These are phyloP conservation scores for Pyrenochaeta sp. DNA, from an alignment of 2,329 filamentous ascomycete species.

Conservation along the genomic window DNA sequence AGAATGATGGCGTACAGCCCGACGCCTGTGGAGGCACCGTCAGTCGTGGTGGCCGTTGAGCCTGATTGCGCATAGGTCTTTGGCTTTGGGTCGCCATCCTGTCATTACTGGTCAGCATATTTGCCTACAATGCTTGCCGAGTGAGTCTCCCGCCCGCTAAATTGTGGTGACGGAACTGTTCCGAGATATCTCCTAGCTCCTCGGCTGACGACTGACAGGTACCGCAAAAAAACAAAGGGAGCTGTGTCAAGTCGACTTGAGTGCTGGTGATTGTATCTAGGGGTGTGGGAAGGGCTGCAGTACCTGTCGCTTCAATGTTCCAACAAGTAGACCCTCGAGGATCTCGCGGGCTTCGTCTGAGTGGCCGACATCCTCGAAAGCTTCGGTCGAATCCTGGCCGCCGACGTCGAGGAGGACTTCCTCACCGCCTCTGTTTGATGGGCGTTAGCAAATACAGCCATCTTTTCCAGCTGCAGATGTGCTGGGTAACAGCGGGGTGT, in stretches of 20 bases:
- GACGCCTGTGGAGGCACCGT: conserved; percentile 70
- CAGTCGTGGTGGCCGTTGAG: conserved; percentile 57
- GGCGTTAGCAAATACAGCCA: conserved; percentile 13
- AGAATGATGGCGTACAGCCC: conserved; percentile 84
- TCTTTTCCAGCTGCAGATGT: background rate
- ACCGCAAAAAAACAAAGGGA: conserved; percentile 1
- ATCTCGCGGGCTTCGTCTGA: conserved; percentile 98
- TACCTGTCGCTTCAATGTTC: conserved; percentile 51
- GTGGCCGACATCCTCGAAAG: conserved; percentile 99
- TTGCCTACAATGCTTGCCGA: conserved; percentile 2
- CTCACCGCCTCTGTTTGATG: conserved; percentile 82
- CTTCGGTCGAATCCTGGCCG: conserved; percentile 95
- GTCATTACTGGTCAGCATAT: conserved; percentile 10
- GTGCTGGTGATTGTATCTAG: background rate
- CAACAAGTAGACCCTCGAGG: conserved; percentile 64
- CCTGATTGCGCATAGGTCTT: conserved; percentile 64
- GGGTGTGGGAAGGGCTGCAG: background rate
- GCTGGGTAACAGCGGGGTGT: conserved; percentile 6
- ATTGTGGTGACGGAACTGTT: conserved; percentile 25
- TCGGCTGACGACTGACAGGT: background rate
- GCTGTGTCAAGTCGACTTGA: background rate
- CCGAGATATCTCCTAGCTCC: conserved; percentile 17
- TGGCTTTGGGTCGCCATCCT: conserved; percentile 80
- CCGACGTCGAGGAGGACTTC: conserved; percentile 96
- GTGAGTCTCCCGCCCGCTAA: background rate